Base-by-base conservation (phyloP, 345 rosid species). In the Eucalyptus pumila region DNA sequence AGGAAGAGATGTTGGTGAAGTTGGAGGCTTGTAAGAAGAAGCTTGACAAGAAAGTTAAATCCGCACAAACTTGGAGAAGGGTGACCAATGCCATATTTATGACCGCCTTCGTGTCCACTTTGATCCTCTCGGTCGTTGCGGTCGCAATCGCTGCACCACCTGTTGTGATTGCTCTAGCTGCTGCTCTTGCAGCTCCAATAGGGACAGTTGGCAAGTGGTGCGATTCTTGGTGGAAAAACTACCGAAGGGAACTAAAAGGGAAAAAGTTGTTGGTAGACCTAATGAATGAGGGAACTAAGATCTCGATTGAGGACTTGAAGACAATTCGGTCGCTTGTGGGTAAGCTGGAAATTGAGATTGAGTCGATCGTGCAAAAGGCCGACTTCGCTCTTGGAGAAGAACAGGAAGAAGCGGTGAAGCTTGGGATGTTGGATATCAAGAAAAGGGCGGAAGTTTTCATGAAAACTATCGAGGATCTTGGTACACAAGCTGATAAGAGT, bases 121-220 rank as follows among this genome's bases (percentile, higher is more conserved):
- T 96, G 92, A 93, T 96, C 62, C 92, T 96, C 92, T 95, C 99
- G 0, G 98, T 97, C 32, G 98, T 96, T 89, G 99, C 99, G 54
- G 99, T 97, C 49, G 96, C 98, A 4, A 88, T 96, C 62, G 92
- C 97, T 48, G 96, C 96, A 23, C 99, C 98, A 1, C 97, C 98
- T 19, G 93, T 96, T 19, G 92, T 94, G 21, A 92, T 91, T 8
- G 98, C 99, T 86, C 86, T 96, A 85, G 96, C 96, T 0, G 95
- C 95, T 83, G 99, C 95, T 19, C 65, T 97, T 88, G 88, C 97
- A 16, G 95, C 93, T 88, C 98, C 99, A 1, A 90, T 95, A 14
- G 98, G 97, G 48, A 91, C 98, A 2, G 90, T 93, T 30, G 99
- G 99, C 17, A 96, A 93, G 90, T 97, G 99, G 99, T 94, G 97